Percentiles rank a stretch among this genome's conserved stretches.
These are phyloP conservation scores for Linnemannia hyalina DNA, from an alignment of 192 early-diverging fungal genomes.

Conservation along the genomic window DNA sequence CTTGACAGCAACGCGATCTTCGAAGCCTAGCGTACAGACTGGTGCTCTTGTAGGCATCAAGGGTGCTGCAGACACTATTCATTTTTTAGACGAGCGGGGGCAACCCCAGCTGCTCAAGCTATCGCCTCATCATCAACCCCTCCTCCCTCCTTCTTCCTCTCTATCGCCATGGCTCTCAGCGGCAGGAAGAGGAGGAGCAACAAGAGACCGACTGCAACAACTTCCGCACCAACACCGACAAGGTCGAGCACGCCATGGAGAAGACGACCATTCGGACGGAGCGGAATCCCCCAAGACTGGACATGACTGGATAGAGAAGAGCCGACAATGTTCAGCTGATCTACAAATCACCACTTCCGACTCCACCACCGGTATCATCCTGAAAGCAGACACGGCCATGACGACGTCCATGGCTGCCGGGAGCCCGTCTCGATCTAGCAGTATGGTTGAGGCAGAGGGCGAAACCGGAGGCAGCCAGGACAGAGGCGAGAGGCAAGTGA, in stretches of 20 bases:
- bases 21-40: not conserved
- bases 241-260: not conserved
- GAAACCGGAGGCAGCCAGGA: not conserved
- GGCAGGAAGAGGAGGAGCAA: not conserved
- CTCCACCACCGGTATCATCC: not conserved
- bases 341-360: not conserved
- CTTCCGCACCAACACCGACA: not conserved
- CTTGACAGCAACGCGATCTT: not conserved
- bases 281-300: not conserved
- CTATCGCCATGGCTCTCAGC: not conserved
- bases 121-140: not conserved
- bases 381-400: not conserved
- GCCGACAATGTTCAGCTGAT: not conserved
- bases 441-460: not conserved
- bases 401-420: not conserved
- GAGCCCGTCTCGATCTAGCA: not conserved
- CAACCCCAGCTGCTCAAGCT: constrained; percentile 21
- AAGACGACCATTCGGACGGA: not conserved
- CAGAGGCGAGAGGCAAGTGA: not conserved
- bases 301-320: not conserved
- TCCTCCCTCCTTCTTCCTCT: not conserved
- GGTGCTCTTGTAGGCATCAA: not conserved
- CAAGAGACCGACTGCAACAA: not conserved
- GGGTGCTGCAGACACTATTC: not conserved
- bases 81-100: constrained; percentile 19